These are phyloP conservation scores for Saccharomyces pastorianus DNA, from an alignment of 1,139 yeast genomes.

Conservation along the genomic window DNA sequence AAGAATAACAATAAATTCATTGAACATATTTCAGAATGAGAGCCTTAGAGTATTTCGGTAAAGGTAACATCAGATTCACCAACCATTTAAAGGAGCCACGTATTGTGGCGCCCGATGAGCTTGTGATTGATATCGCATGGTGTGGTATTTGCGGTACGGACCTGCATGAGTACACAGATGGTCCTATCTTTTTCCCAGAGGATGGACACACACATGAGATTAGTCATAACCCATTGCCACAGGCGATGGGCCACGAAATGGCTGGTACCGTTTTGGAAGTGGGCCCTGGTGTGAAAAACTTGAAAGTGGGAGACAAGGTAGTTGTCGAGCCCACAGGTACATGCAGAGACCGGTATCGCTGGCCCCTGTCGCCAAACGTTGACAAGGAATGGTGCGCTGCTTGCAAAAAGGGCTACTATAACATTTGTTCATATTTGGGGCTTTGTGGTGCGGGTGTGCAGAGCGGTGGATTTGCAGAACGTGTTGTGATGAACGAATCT, in stretches of 20 bases:
- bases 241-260: conserved; percentile 56
- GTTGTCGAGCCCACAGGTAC: conserved; percentile 51
- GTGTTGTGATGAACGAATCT: conserved; percentile 41
- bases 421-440: conserved; percentile 40
- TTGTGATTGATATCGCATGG: conserved; percentile 43
- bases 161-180: conserved; percentile 46
- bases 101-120: conserved; percentile 39
- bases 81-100: conserved; percentile 40
- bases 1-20: background rate
- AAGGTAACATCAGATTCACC: conserved; percentile 40
- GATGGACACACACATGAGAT: conserved; percentile 30
- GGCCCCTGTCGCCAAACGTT: conserved; percentile 22
- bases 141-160: conserved; percentile 59
- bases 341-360: conserved; percentile 38
- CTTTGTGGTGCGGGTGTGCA: conserved; percentile 42
- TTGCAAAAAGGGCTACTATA: conserved; percentile 40
- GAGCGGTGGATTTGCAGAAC: conserved; percentile 46
- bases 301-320: conserved; percentile 39
- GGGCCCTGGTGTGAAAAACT: conserved; percentile 31
- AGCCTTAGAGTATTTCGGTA: conserved; percentile 48
- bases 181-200: conserved; percentile 43
- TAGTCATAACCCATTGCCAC: conserved; percentile 34
- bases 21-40: conserved; percentile 32
- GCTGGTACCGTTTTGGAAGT: conserved; percentile 37
- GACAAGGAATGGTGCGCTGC: conserved; percentile 35